Evolutionary conservation across 2,329 filamentous ascomycete species (phyloP).

Genomic region (Ophiostoma sp.): DNA sequence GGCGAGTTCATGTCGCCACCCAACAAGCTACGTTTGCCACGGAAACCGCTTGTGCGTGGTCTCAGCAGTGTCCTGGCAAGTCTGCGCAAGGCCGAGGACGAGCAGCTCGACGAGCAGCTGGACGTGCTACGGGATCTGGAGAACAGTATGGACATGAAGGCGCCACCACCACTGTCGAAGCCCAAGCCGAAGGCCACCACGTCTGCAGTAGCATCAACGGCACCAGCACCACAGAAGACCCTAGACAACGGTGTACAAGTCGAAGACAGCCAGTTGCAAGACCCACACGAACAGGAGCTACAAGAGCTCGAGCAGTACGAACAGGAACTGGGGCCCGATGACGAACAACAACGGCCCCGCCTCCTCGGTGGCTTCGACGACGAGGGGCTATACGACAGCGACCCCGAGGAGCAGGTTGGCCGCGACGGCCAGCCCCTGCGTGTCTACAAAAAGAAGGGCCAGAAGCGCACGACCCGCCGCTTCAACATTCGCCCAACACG

Average conservation of each 20-base stretch:
- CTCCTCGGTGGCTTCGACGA: slow-evolving; percentile 65
- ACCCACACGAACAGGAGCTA: not conserved
- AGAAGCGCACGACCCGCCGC: slow-evolving; percentile 73
- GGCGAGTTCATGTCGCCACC: slow-evolving; percentile 48
- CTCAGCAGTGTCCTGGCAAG: slow-evolving; percentile 73
- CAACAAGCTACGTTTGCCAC: slow-evolving; percentile 54
- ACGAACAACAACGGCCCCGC: slow-evolving; percentile 34
- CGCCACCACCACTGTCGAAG: slow-evolving; percentile 27
- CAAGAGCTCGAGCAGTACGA: not conserved
- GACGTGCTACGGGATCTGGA: slow-evolving; percentile 74
- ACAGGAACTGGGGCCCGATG: not conserved
- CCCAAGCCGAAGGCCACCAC: not conserved
- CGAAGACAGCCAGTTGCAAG: not conserved
- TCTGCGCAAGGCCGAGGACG: slow-evolving; percentile 68
- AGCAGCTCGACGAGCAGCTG: slow-evolving; percentile 69
- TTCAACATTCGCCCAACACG: slow-evolving; percentile 62
- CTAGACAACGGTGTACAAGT: not conserved
- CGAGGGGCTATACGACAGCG: slow-evolving; percentile 58
- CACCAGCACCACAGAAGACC: not conserved
- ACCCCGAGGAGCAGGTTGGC: slow-evolving; percentile 47
- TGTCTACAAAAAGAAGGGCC: slow-evolving; percentile 78
- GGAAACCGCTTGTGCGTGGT: slow-evolving; percentile 65
- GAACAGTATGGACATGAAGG: slow-evolving; percentile 40
- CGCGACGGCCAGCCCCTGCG: slow-evolving; percentile 61
- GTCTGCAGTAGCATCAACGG: no score